These are phyloP conservation scores for Cryptococcus sp. DNA, from an alignment of 1,284 basidiomycete genomes.

Conservation along the genomic window DNA sequence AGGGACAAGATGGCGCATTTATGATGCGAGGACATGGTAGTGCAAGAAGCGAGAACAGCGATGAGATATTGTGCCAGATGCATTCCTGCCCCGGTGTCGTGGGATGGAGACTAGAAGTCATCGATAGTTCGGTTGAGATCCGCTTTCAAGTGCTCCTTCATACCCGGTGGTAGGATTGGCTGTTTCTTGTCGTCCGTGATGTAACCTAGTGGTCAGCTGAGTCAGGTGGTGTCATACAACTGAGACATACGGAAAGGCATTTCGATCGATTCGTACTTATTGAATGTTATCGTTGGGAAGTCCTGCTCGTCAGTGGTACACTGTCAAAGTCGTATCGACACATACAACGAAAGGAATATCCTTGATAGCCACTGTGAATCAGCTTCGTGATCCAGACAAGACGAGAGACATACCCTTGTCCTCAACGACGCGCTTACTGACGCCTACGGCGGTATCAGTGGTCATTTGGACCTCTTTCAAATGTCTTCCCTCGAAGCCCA, in stretches of 20 bases:
- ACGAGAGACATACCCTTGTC: constrained; percentile 58
- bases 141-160: constrained; percentile 75
- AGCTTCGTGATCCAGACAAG: background rate
- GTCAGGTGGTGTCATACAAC: background rate
- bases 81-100: no score
- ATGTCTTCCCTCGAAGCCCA: constrained; percentile 81
- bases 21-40: no score
- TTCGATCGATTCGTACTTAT: constrained; percentile 76
- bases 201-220: constrained; percentile 43
- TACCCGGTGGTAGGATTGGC: constrained; percentile 80
- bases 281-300: constrained; percentile 81
- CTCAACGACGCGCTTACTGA: constrained; percentile 80
- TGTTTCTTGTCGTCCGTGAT: constrained; percentile 47
- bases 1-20: no score
- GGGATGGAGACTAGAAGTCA: constrained; percentile 40
- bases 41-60: no score
- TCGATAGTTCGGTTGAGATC: constrained; percentile 85
- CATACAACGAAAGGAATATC: constrained; percentile 68
- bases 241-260: constrained; percentile 79
- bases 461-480: constrained; percentile 92
- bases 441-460: constrained; percentile 92
- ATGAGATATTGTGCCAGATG: no score
- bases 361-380: constrained; percentile 56
- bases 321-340: background rate
- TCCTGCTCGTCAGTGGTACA: constrained; percentile 53